Conservation (phyloP, 805 yeast genomes). For the Alloascoidea hylecoeti region DNA sequence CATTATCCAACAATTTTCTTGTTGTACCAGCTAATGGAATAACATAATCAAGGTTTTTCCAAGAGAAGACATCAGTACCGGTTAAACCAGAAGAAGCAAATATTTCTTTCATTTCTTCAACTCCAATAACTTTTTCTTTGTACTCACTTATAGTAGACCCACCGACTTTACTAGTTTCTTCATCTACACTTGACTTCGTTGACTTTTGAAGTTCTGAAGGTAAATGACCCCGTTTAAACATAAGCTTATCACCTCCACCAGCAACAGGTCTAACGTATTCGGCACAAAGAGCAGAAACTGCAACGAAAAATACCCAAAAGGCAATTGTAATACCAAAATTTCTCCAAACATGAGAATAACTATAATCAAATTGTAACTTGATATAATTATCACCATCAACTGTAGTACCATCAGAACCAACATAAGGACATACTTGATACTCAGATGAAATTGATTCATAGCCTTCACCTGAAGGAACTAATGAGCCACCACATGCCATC, state of each 20-base stretch:
- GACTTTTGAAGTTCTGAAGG: conserved; percentile 17
- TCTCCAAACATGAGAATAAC: conserved; percentile 59
- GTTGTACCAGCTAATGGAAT: conserved; percentile 25
- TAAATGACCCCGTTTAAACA: conserved; percentile 20
- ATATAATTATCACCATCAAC: conserved; percentile 54
- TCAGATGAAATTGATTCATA: conserved; percentile 24
- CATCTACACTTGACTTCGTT: conserved; percentile 18
- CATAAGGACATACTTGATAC: conserved; percentile 40
- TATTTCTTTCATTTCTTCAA: conserved; percentile 8
- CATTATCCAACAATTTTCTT: conserved; percentile 26
- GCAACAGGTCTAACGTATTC: conserved; percentile 16
- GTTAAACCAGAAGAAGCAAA: conserved; percentile 19
- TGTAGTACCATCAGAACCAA: conserved; percentile 42
- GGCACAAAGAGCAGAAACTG: conserved; percentile 16
- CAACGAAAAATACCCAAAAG: conserved; percentile 25
- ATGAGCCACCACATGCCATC: conserved; percentile 32
- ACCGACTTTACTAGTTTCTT: conserved; percentile 21
- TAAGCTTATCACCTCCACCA: conserved; percentile 5
- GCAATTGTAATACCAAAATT: conserved; percentile 57
- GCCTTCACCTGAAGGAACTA: conserved; percentile 46
- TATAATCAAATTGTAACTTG: conserved; percentile 30
- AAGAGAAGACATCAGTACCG: conserved; percentile 35
- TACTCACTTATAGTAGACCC: conserved; percentile 6
- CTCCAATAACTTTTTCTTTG: conserved; percentile 15
- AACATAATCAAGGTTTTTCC: conserved; percentile 48